Evolutionary conservation across 768 basidiomycete genomes (phyloP), one percentile per base, ranked within the genome.

Genomic region (Mycena metata): DNA sequence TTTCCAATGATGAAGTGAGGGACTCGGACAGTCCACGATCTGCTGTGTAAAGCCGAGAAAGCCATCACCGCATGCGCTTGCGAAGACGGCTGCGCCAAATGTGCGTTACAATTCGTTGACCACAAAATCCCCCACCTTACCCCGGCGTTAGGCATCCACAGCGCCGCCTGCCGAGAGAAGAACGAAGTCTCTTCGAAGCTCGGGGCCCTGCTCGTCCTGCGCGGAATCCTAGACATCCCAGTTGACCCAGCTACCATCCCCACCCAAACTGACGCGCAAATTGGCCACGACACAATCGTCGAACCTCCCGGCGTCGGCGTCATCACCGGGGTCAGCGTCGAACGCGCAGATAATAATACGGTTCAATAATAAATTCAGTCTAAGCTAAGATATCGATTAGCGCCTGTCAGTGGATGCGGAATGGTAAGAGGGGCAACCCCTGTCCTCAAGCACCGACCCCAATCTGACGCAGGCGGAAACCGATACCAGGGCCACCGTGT

Each of bases 161-260:
- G 90, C 72, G 75, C 85, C 19, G 76, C 74, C 9, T 96, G 95
- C 79, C 89, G 80, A 74, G 90, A 94, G 76, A 84, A 85, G 58
- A 95, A 95, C 78, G 77, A 69, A 23, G 88, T 95, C 4, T 84
- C 83, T 17, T 93, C 91, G 13, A 96, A 96, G 76, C 62, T 85
- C 9, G 95, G 95, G n/a, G 93, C 94, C 1, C 76, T 84, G 30
- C 78, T 95, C 30, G 80, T 95, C 43, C 79, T 95, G 9, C 86
- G 86, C 49, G 85, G 85, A 19, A 77, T 95, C 16, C 85, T 94
- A 19, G 85, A 80, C 41, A 69, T 83, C 35, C 74, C 80, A 35
- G 80, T 84, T 64, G 75, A 85, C 65, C 71, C 77, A 7, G 76
- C 83, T 39, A 75, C 69, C 47, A 79, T 88, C 62, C 80, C 83